A percentile compares a stretch with the other conserved stretches of the same genome.
Conservation (phyloP, 306 rosid genomes). For the Sicyos edulis region DNA sequence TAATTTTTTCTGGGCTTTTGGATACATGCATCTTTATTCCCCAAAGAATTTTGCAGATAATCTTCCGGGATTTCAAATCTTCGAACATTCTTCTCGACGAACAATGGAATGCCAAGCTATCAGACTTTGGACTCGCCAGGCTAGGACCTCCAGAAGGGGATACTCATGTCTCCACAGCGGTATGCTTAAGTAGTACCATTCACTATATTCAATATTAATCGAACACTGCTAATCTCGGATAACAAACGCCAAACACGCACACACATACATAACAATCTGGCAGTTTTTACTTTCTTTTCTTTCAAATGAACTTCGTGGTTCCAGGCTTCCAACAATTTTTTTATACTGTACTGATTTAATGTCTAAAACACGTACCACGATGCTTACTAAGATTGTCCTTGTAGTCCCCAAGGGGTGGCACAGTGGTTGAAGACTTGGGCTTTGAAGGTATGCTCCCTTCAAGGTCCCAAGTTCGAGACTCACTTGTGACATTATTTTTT, state of each 20-base stretch:
- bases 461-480: too few relatives aligned
- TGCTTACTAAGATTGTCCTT: background rate
- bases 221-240: background rate
- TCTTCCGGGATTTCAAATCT: constrained; percentile 95
- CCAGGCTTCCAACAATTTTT: background rate
- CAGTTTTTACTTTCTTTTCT: background rate
- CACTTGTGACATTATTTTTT: too few relatives aligned
- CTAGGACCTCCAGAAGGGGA: constrained; percentile 91
- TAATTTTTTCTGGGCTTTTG: background rate
- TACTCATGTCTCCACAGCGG: constrained; percentile 97
- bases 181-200: constrained; percentile 34
- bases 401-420: too few relatives aligned
- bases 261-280: background rate
- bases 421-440: too few relatives aligned
- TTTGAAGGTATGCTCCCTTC: too few relatives aligned
- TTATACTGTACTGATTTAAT: background rate
- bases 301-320: background rate
- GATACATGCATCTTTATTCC: background rate
- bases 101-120: constrained; percentile 93
- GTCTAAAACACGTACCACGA: background rate
- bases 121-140: constrained; percentile 93
- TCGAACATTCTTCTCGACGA: constrained; percentile 91
- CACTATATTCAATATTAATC: background rate
- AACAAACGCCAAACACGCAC: background rate
- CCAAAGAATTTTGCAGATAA: constrained; percentile 42